Evolutionary conservation across 176 grass and related monocot species (phyloP), one percentile per base, ranked within the genome.

Genomic region (Poa annua): DNA sequence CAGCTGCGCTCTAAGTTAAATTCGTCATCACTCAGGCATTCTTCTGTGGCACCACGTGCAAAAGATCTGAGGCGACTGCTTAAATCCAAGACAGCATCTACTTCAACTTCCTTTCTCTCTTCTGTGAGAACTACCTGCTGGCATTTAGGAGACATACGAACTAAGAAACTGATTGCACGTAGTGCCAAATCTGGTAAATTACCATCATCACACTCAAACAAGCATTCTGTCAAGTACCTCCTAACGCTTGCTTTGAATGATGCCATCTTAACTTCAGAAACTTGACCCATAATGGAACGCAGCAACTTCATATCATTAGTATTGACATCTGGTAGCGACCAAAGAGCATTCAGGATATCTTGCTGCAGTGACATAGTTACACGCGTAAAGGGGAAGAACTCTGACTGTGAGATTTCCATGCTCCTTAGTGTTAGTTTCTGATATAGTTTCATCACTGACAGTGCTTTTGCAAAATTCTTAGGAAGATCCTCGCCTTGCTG

Each of bases 301-400:
- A 85, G 19, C 33, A 89, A 54, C 39, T 85, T 85, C 24, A 89
- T 65, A 1, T 85, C 74, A 29, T 54, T 45, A 25, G 5, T 20
- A 8, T 47, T 81, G 44, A 81, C 17, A 22, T 76, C 53, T 77
- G 44, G 17, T 62, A 85, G 77, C 62, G 53, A 81, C 88, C 83
- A 89, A 63, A 89, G 78, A 53, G 88, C 83, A 81, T 89, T 81
- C 53, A 89, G 53, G 71, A 85, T 62, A 77, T 77, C 34, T 55
- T 77, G 76, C 63, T 85, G 88, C 71, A 77, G 62, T 10, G 21
- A 85, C 16, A 85, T 77, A 45, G 78, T 85, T 76, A 14, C 63
- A 71, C 32, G 61, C 33, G 78, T 2, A 53, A 81, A 89, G 19
- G 78, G 83, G 14, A 81, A 89, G 33, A 89, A 89, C 71, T 81